Conservation (phyloP, 306 rosid species). For the Luffa aegyptiaca region DNA sequence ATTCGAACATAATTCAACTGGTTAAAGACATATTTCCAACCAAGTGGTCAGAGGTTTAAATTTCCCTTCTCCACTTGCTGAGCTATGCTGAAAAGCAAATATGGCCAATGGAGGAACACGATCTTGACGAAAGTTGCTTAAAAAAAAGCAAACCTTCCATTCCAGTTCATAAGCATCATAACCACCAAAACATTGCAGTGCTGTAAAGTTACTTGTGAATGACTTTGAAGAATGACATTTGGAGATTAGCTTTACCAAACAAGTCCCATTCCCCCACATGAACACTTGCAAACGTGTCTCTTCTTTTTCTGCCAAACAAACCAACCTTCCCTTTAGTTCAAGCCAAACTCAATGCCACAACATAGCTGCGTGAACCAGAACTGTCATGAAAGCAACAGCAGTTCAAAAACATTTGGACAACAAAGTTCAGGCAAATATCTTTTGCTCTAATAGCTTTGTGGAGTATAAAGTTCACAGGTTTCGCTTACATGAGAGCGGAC, state of each 20-base stretch:
- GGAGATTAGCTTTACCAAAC: neutral
- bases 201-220: neutral
- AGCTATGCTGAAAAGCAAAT: too few species aligned
- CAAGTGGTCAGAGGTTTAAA: too few species aligned
- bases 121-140: neutral
- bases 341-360: neutral
- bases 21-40: too few species aligned
- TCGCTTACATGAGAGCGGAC: neutral
- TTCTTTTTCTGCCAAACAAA: neutral
- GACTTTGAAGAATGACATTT: neutral
- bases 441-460: neutral
- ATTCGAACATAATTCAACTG: too few species aligned
- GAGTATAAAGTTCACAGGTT: neutral
- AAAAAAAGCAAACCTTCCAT: neutral
- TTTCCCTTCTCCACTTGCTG: too few species aligned
- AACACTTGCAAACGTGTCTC: slow-evolving; percentile 4
- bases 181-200: neutral
- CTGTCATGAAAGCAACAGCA: neutral
- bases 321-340: neutral
- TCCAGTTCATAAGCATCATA: neutral
- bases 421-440: neutral
- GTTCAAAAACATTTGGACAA: neutral
- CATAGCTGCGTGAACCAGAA: neutral
- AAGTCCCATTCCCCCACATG: neutral
- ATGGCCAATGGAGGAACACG: neutral